Evolutionary conservation across 2,329 filamentous ascomycete species (phyloP).

Genomic region (Cladosporium oxysporum): DNA sequence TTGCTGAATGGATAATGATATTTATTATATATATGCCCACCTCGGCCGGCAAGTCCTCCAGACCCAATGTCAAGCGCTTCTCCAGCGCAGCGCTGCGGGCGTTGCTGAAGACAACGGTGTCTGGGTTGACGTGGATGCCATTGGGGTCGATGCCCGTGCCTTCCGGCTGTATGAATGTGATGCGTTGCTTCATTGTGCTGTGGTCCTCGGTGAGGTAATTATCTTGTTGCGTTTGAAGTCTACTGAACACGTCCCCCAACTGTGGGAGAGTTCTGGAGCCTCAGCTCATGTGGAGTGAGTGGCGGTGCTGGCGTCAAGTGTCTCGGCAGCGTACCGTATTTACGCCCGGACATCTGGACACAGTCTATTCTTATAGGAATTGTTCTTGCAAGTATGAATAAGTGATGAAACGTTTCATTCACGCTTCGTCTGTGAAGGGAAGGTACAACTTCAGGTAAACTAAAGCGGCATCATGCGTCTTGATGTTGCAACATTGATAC

Average conservation of each 20-base stretch:
- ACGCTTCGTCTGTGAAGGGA: background rate
- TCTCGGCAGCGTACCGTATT: constrained; percentile 8
- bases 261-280: background rate
- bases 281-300: constrained; percentile 6
- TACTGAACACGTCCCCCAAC: constrained; percentile 1
- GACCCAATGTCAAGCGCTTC: constrained; percentile 71
- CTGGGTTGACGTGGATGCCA: constrained; percentile 59
- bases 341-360: background rate
- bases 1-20: background rate
- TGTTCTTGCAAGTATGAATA: background rate
- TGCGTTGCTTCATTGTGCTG: constrained; percentile 68
- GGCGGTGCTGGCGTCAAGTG: background rate
- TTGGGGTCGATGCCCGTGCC: constrained; percentile 65
- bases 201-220: background rate
- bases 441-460: background rate
- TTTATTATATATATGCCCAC: constrained; percentile 37
- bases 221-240: background rate
- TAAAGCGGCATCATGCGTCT: background rate
- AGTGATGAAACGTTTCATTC: background rate
- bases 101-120: constrained; percentile 57
- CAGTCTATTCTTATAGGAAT: background rate
- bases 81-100: constrained; percentile 69
- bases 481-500: background rate
- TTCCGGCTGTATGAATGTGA: constrained; percentile 71
- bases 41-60: constrained; percentile 72